Base-by-base conservation (phyloP, 1,284 basidiomycete genomes). In the Ustilago shanxiensis region DNA sequence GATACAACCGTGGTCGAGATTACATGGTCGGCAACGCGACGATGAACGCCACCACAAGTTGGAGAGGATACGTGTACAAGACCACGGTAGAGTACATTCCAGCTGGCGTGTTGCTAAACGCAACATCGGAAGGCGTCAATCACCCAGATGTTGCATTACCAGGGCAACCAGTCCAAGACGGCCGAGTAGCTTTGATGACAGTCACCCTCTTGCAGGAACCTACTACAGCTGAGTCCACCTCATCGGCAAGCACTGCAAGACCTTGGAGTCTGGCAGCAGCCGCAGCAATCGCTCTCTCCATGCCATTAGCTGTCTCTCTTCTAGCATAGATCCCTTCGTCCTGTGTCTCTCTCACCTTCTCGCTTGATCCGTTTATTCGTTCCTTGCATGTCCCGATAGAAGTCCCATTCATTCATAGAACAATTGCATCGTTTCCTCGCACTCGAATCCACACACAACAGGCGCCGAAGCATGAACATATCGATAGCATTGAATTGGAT, bases 141-240 rank as follows among this genome's bases (percentile, higher is more conserved):
- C 44, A 89, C 88, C 75, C 29, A 1, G 61, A 81, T 18, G 93
- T 96, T 7, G 89, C 88, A 22, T 87, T 88, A 11, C 81, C 90
- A 45, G 91, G 90, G 2, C 80, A 87, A 16, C 91, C 90, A 57
- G 91, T 94, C 0, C 89, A 92, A 6, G 95, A 98, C 84, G 95
- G 95, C 0, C 88, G 95, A 5, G 92, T 97, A 0, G 94, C 93
- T 0, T 88, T 98, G 1, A 81, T 96, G 76, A 91, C 91, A 0
- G 92, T 95, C 55, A 90, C 53, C 2, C 77, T 83, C 68, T 60
- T 80, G 50, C 61, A 56, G 13, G 55, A 66, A 18, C 67, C 47
- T 20, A 13, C 62, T 9, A 49, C 53, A 18, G 56, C 35, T n/a
- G 7, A 35, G 28, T 14, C 20, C 18, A 18, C 49, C 22, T 31